Evolutionary conservation across 1,284 basidiomycete species (phyloP).

Genomic region (Tylopilus sp.): DNA sequence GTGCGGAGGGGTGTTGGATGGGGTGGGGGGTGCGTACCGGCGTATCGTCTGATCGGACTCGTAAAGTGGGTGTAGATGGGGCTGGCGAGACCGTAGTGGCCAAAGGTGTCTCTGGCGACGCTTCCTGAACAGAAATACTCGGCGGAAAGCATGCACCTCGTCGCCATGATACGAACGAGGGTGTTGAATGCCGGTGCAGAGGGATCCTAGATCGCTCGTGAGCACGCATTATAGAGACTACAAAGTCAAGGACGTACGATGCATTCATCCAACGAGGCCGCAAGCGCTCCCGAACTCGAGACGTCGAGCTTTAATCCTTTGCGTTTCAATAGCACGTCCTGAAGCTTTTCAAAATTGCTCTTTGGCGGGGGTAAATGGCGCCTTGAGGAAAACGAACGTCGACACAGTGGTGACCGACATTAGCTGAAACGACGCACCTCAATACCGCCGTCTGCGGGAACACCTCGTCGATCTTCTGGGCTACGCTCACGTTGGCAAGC

Average conservation of each 20-base stretch:
- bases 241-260: slow-evolving; percentile 54
- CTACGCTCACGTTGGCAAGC: slow-evolving; percentile 95
- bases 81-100: slow-evolving; percentile 95
- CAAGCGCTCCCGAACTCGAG: slow-evolving; percentile 89
- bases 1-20: not conserved
- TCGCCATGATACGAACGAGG: slow-evolving; percentile 98
- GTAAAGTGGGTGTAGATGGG: slow-evolving; percentile 99
- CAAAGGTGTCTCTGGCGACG: slow-evolving; percentile 89
- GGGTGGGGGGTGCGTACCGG: slow-evolving; percentile 56
- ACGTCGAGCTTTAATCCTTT: slow-evolving; percentile 88
- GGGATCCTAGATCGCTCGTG: slow-evolving; percentile 56
- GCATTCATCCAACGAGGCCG: slow-evolving; percentile 86
- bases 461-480: slow-evolving; percentile 87
- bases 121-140: slow-evolving; percentile 98
- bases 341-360: slow-evolving; percentile 94
- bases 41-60: slow-evolving; percentile 89
- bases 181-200: slow-evolving; percentile 91
- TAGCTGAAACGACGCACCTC: slow-evolving; percentile 47
- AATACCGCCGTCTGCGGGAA: slow-evolving; percentile 97
- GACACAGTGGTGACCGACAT: not conserved
- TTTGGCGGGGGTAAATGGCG: slow-evolving; percentile 93
- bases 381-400: slow-evolving; percentile 40
- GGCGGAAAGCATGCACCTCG: slow-evolving; percentile 96
- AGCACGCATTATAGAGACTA: not conserved
- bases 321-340: slow-evolving; percentile 89